Evolutionary conservation across 257 asterid genomes (phyloP).

Genomic region (Petunia axillaris): DNA sequence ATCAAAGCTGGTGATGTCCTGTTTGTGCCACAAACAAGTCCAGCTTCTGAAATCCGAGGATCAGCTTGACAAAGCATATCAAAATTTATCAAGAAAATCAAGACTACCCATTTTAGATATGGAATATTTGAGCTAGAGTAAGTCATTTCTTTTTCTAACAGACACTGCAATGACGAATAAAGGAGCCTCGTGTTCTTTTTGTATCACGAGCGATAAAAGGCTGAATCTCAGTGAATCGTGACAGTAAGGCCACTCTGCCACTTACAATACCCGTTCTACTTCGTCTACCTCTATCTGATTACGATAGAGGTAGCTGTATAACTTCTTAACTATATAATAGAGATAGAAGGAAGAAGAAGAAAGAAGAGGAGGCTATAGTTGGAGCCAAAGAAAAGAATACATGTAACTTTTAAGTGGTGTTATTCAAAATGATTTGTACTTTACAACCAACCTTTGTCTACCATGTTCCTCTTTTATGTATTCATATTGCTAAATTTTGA

Average conservation of each 20-base stretch:
- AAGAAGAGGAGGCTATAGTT: not conserved
- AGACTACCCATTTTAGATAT: constrained; percentile 31
- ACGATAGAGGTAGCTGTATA: not conserved
- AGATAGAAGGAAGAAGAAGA: not conserved
- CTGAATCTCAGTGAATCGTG: no score
- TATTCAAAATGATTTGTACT: not conserved
- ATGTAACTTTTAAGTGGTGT: not conserved
- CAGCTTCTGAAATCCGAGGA: constrained; percentile 71
- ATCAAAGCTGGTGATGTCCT: constrained; percentile 40
- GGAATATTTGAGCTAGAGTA: constrained; percentile 27
- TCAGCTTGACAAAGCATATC: constrained; percentile 40
- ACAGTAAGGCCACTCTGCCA: no score
- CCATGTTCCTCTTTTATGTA: not conserved
- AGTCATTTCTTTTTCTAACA: constrained; percentile 36
- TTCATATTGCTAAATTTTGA: constrained; percentile 3
- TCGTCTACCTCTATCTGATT: not conserved
- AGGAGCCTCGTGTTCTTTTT: not conserved
- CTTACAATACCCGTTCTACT: not conserved
- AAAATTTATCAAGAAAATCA: constrained; percentile 30
- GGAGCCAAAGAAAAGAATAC: not conserved
- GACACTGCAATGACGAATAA: not conserved
- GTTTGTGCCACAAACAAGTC: constrained; percentile 53
- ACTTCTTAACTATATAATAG: no score
- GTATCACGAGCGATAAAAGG: no score
- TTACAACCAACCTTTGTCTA: constrained; percentile 16